phyloP scores from a whole-genome alignment of 2,329 filamentous ascomycete species.

The Pseudogymnoascus destructans region DNA sequence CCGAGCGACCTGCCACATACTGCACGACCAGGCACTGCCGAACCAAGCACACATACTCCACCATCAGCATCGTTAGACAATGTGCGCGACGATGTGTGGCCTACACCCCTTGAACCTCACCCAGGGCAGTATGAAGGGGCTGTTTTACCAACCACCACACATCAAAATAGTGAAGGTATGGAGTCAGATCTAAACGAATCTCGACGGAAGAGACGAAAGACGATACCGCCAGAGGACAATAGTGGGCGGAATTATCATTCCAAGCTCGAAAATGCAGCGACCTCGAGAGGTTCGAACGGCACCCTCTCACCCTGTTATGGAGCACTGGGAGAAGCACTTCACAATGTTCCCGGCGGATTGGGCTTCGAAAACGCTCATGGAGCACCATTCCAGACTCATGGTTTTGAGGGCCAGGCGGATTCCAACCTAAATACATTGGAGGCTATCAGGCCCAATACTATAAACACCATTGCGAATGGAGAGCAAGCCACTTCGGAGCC shows the following conservation, averaged over 20 bases:
- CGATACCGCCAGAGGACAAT: conserved; percentile 23
- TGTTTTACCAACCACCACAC: not conserved
- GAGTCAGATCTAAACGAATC: conserved; percentile 25
- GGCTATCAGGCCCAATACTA: not conserved
- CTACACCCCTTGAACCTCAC: not conserved
- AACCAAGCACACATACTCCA: not conserved
- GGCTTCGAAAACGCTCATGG: not conserved
- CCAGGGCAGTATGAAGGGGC: not conserved
- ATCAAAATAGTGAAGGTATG: conserved; percentile 1
- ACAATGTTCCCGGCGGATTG: not conserved
- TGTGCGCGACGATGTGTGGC: not conserved
- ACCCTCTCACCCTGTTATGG: not conserved
- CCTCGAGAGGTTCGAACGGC: conserved; percentile 6
- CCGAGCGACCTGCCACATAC: not conserved
- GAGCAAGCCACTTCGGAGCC: not conserved
- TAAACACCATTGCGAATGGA: not conserved
- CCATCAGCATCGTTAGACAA: not conserved
- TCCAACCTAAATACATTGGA: not conserved
- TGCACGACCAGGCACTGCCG: not conserved
- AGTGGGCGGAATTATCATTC: conserved; percentile 11
- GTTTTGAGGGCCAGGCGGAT: not conserved
- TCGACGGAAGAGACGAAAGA: conserved; percentile 34
- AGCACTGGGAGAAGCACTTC: not conserved
- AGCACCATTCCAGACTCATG: not conserved
- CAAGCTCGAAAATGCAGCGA: conserved; percentile 9